Evolutionary conservation across 2,329 filamentous ascomycete genomes (phyloP).

Genomic region (Neofusicoccum laricinum): DNA sequence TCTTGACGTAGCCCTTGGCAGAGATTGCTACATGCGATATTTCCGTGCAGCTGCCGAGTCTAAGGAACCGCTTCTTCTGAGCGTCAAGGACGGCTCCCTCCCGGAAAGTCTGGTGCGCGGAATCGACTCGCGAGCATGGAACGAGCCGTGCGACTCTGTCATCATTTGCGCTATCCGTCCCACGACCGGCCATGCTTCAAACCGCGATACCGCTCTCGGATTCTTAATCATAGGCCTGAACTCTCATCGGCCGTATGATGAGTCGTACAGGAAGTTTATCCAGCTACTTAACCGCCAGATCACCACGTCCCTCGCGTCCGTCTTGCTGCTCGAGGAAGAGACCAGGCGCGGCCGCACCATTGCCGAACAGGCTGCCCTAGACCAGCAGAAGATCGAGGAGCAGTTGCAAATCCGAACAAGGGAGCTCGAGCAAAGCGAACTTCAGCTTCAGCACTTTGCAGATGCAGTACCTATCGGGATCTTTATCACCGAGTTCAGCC

Average conservation of each 20-base stretch:
- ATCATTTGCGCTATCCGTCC: constrained; percentile 17
- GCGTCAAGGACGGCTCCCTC: constrained; percentile 26
- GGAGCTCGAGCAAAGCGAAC: constrained; percentile 14
- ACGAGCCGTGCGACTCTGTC: constrained; percentile 14
- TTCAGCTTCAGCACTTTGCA: constrained; percentile 14
- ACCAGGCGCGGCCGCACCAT: constrained; percentile 22
- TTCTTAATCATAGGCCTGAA: constrained; percentile 33
- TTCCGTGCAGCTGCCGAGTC: constrained; percentile 28
- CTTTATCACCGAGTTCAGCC: constrained; percentile 14
- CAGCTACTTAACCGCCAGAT: constrained; percentile 32
- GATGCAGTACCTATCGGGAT: constrained; percentile 15
- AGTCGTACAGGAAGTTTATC: constrained; percentile 31
- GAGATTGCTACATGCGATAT: constrained; percentile 15
- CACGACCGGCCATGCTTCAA: constrained; percentile 26
- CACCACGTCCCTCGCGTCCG: constrained; percentile 32
- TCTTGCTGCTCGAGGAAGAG: constrained; percentile 34
- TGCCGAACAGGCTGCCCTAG: constrained; percentile 30
- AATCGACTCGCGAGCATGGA: constrained; percentile 23
- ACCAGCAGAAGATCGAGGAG: constrained; percentile 29
- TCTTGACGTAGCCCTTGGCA: constrained; percentile 12
- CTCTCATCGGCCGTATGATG: constrained; percentile 32
- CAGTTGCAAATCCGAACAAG: constrained; percentile 3
- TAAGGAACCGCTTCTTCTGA: constrained; percentile 28
- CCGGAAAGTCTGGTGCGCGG: constrained; percentile 31
- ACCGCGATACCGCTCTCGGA: constrained; percentile 24